Evolutionary conservation across 805 yeast genomes (phyloP).

Genomic region (Starmerella vitae): DNA sequence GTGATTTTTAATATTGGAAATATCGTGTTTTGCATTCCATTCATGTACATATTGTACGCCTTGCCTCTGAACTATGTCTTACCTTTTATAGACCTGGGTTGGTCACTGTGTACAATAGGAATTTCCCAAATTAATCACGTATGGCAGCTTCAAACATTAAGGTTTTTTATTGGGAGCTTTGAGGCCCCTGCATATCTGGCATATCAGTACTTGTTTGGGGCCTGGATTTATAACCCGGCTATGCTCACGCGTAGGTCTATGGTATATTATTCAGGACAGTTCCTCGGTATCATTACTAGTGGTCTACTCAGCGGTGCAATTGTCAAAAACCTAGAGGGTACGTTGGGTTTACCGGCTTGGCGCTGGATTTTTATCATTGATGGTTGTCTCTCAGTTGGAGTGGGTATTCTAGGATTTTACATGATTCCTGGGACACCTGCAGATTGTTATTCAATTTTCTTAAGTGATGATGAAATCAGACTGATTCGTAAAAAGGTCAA

Average conservation of each 20-base stretch:
- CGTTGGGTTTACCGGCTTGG: slow-evolving; percentile 48
- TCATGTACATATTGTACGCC: slow-evolving; percentile 43
- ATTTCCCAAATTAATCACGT: slow-evolving; percentile 39
- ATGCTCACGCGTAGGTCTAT: slow-evolving; percentile 49
- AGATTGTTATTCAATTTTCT: slow-evolving; percentile 38
- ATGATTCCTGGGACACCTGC: slow-evolving; percentile 55
- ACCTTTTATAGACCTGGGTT: slow-evolving; percentile 46
- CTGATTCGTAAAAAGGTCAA: slow-evolving; percentile 35
- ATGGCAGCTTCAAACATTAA: slow-evolving; percentile 41
- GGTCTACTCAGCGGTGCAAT: slow-evolving; percentile 51
- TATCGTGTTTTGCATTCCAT: slow-evolving; percentile 49
- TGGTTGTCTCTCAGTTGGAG: slow-evolving; percentile 43
- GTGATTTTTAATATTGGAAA: slow-evolving; percentile 47
- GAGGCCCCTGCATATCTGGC: slow-evolving; percentile 59
- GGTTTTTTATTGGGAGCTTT: slow-evolving; percentile 56
- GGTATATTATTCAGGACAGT: slow-evolving; percentile 48
- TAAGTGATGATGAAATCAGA: slow-evolving; percentile 44
- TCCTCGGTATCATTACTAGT: slow-evolving; percentile 46
- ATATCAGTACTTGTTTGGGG: slow-evolving; percentile 32
- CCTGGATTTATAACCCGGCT: slow-evolving; percentile 42
- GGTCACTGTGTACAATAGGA: slow-evolving; percentile 54
- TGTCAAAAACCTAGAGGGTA: slow-evolving; percentile 35
- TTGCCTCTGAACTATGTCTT: slow-evolving; percentile 41
- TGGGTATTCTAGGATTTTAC: slow-evolving; percentile 44
- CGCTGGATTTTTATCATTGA: slow-evolving; percentile 62